These are phyloP conservation scores for Holtermannia corniformis DNA, from an alignment of 768 basidiomycete species.

Conservation along the genomic window DNA sequence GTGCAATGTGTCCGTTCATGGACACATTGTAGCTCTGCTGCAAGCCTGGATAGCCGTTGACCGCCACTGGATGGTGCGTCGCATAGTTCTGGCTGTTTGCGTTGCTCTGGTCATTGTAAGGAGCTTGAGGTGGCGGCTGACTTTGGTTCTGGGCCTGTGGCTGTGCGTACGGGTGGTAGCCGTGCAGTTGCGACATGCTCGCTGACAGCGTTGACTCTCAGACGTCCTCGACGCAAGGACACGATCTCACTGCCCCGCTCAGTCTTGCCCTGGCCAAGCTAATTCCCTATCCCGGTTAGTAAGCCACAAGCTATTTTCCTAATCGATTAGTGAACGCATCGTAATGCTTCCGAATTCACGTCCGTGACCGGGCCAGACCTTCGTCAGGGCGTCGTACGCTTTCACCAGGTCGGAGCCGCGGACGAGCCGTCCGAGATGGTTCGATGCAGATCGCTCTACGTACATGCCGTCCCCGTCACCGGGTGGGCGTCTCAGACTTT, in stretches of 20 bases:
- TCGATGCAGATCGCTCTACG: too few relatives aligned
- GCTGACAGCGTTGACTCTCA: too few relatives aligned
- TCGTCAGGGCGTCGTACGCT: too few relatives aligned
- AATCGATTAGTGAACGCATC: not conserved
- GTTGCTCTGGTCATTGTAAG: not conserved
- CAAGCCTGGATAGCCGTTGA: not conserved
- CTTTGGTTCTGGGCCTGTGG: not conserved
- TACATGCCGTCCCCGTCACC: too few relatives aligned
- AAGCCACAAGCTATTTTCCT: not conserved
- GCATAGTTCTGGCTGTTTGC: too few relatives aligned
- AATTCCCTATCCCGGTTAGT: not conserved
- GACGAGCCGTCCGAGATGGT: too few relatives aligned
- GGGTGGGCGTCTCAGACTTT: not conserved
- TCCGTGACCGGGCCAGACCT: not conserved
- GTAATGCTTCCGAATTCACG: not conserved
- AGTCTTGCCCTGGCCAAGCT: not conserved
- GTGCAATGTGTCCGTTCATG: not conserved
- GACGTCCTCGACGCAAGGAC: not conserved
- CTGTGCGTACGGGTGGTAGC: not conserved
- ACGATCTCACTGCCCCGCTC: not conserved
- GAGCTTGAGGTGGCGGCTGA: not conserved
- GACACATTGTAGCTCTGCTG: not conserved
- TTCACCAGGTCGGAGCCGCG: too few relatives aligned
- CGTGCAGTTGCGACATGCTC: slow-evolving; percentile 4
- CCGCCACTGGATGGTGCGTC: not conserved